phyloP scores from a whole-genome alignment of 176 grass and related monocot species.

The Zea luxurians region DNA sequence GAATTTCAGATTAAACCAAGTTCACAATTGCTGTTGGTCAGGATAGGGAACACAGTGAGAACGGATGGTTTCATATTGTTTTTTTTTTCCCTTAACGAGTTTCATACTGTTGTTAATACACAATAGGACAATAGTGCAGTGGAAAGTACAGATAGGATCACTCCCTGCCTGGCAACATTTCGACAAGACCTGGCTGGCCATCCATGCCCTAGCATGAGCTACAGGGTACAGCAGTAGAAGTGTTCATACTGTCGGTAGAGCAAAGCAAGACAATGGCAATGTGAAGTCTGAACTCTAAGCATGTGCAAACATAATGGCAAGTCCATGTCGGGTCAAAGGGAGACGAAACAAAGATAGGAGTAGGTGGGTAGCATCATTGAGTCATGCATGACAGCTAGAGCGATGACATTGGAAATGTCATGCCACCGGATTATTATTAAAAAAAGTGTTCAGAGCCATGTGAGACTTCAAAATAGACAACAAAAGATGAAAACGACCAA shows the following conservation, averaged over 20 bases:
- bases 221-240: not conserved
- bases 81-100: not conserved
- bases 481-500: conserved; percentile 11
- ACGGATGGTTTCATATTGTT: conserved; percentile 1
- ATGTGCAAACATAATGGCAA: conserved; percentile 39
- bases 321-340: conserved; percentile 35
- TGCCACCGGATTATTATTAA: conserved; percentile 7
- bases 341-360: conserved; percentile 14
- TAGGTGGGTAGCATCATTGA: conserved; percentile 40
- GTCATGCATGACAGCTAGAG: conserved; percentile 43
- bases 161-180: conserved; percentile 20
- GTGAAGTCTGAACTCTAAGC: conserved; percentile 32
- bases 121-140: conserved; percentile 22
- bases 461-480: conserved; percentile 21
- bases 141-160: conserved; percentile 24
- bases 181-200: conserved; percentile 26
- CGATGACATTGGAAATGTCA: conserved; percentile 25
- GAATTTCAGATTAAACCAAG: not conserved
- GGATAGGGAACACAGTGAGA: not conserved
- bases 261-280: conserved; percentile 19
- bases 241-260: conserved; percentile 25
- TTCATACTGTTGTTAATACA: not conserved
- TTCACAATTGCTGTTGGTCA: not conserved
- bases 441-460: conserved; percentile 32
- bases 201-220: conserved; percentile 14